phyloP scores from a whole-genome alignment of 1,139 yeast genomes.

The Suhomyces terraborum region DNA sequence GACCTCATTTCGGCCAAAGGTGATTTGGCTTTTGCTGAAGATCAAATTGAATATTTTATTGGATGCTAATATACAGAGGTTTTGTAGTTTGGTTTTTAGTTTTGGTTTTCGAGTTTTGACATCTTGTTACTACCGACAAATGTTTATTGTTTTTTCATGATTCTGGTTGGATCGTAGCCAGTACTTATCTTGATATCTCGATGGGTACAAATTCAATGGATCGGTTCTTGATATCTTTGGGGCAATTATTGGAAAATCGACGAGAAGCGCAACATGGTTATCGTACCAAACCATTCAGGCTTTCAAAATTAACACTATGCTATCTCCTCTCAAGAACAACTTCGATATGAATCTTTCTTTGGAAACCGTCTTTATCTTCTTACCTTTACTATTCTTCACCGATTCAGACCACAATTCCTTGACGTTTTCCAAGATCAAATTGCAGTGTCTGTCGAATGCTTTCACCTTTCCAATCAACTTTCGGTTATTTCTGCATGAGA shows the following conservation, averaged over 20 bases:
- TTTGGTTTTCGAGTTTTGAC: too few relatives aligned
- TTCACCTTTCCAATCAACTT: conserved; percentile 86
- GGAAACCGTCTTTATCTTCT: conserved; percentile 66
- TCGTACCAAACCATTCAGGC: too few relatives aligned
- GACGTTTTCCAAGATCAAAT: conserved; percentile 88
- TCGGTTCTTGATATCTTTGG: too few relatives aligned
- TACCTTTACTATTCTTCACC: conserved; percentile 64
- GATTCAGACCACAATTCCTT: conserved; percentile 88
- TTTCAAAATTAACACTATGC: conserved; percentile 81
- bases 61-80: background rate
- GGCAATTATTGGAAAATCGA: too few relatives aligned
- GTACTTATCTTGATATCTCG: too few relatives aligned
- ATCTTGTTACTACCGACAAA: too few relatives aligned
- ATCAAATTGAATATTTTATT: too few relatives aligned
- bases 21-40: background rate
- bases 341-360: conserved; percentile 87
- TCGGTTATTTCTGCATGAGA: conserved; percentile 90
- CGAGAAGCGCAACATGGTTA: background rate
- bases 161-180: too few relatives aligned
- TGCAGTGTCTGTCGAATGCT: conserved; percentile 95
- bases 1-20: too few relatives aligned
- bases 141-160: too few relatives aligned
- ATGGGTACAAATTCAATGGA: too few relatives aligned
- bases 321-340: conserved; percentile 92
- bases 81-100: too few relatives aligned